phyloP scores from a whole-genome alignment of 1,284 basidiomycete genomes.

The Fistulina hepatica region DNA sequence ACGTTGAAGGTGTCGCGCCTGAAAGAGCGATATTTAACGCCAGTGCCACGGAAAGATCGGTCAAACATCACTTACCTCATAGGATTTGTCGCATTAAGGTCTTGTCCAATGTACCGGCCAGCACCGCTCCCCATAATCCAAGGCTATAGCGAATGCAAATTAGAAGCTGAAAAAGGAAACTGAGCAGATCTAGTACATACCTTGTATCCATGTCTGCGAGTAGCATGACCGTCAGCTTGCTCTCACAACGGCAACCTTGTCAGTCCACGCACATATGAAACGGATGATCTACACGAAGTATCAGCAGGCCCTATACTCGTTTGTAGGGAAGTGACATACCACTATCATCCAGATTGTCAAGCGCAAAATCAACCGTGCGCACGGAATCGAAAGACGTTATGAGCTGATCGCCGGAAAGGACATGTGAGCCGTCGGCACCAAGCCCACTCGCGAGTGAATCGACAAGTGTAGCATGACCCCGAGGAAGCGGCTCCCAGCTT shows the following conservation, averaged over 20 bases:
- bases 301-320: background rate
- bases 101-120: conserved; percentile 12
- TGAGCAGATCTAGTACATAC: conserved; percentile 2
- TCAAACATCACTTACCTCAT: conserved; percentile 12
- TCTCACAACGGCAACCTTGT: no score
- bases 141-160: conserved; percentile 13
- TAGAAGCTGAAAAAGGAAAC: background rate
- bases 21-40: background rate
- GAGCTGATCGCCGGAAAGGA: conserved; percentile 12
- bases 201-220: conserved; percentile 10
- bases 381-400: conserved; percentile 9
- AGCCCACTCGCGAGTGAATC: conserved; percentile 2
- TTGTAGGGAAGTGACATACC: conserved; percentile 4
- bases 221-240: background rate
- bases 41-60: background rate
- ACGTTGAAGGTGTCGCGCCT: conserved; percentile 19
- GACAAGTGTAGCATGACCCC: conserved; percentile 8
- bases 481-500: conserved; percentile 11
- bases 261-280: conserved; percentile 13
- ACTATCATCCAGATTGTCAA: conserved; percentile 16
- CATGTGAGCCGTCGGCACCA: background rate
- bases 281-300: conserved; percentile 11
- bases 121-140: conserved; percentile 20
- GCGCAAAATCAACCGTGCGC: conserved; percentile 12
- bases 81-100: conserved; percentile 16